Evolutionary conservation across 192 early-diverging fungal genomes (phyloP).

Genomic region (Kickxella alabastrina): DNA sequence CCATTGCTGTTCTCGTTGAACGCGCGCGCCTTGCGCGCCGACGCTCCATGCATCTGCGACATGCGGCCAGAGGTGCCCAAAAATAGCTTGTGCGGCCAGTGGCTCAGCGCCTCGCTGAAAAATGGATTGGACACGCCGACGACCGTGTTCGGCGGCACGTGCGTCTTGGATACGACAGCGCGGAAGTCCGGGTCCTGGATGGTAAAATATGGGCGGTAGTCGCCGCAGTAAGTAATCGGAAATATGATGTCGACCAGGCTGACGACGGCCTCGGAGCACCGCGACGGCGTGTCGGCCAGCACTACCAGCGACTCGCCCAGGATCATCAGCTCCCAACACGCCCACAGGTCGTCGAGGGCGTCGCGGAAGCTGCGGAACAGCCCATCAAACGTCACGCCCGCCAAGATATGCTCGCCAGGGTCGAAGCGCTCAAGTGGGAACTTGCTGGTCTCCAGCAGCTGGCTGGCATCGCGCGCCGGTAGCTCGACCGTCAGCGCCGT

Average conservation of each 20-base stretch:
- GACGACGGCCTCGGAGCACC: conserved; percentile 81
- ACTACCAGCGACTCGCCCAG: conserved; percentile 88
- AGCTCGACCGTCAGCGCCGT: conserved; percentile 65
- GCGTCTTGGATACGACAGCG: conserved; percentile 50
- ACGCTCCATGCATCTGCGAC: conserved; percentile 41
- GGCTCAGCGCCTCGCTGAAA: conserved; percentile 81
- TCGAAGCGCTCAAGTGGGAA: conserved; percentile 65
- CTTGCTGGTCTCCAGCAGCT: conserved; percentile 67
- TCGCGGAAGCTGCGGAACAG: conserved; percentile 76
- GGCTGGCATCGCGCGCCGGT: conserved; percentile 60
- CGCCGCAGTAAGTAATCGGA: conserved; percentile 94
- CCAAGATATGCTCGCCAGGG: conserved; percentile 69
- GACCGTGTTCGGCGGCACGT: conserved; percentile 74
- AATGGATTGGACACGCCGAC: conserved; percentile 95
- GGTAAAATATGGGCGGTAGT: conserved; percentile 95
- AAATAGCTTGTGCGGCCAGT: conserved; percentile 88
- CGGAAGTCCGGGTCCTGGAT: conserved; percentile 94
- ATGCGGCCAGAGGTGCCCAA: conserved; percentile 52
- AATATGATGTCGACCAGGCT: conserved; percentile 87
- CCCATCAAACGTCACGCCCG: conserved; percentile 61
- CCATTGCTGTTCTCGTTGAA: conserved; percentile 4
- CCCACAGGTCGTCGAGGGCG: conserved; percentile 79
- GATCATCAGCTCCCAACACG: conserved; percentile 92
- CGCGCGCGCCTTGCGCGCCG: conserved; percentile 12
- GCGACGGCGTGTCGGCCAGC: conserved; percentile 78